phyloP scores from a whole-genome alignment of 441 rosid genomes.

The Corymbia citriodora region DNA sequence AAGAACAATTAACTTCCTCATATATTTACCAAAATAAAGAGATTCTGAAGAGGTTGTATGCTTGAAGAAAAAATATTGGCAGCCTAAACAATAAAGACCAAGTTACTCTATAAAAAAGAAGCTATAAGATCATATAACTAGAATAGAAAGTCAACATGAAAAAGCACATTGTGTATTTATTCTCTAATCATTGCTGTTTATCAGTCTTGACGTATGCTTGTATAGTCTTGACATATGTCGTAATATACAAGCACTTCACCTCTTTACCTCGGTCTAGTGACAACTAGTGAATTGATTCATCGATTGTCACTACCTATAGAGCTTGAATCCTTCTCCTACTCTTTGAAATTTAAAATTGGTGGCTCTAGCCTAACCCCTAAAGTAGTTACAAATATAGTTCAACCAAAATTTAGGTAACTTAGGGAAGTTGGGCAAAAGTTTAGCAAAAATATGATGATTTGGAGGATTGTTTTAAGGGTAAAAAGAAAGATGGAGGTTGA shows the following conservation, averaged over 20 bases:
- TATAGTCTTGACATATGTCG: not conserved
- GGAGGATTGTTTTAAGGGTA: not conserved
- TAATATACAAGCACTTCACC: not conserved
- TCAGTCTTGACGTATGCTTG: too few relatives aligned
- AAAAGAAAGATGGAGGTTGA: not conserved
- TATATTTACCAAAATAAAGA: conserved; percentile 39
- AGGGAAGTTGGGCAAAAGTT: not conserved
- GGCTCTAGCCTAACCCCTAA: not conserved
- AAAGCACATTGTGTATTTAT: not conserved
- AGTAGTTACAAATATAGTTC: not conserved
- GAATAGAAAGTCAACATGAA: not conserved
- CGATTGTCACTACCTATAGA: not conserved
- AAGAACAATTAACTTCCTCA: not conserved
- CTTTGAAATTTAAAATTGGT: not conserved
- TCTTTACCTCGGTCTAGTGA: not conserved
- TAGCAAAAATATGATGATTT: not conserved
- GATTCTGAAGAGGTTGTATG: conserved; percentile 79
- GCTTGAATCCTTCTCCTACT: not conserved
- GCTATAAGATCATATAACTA: not conserved
- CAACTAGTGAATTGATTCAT: not conserved
- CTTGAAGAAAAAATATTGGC: conserved; percentile 63
- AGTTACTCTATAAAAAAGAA: not conserved
- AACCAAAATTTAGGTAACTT: not conserved
- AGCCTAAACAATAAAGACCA: conserved; percentile 30
- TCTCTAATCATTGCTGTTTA: not conserved